Evolutionary conservation across 768 basidiomycete genomes (phyloP), one percentile per base, ranked within the genome.

Genomic region (Naematelia encephala): DNA sequence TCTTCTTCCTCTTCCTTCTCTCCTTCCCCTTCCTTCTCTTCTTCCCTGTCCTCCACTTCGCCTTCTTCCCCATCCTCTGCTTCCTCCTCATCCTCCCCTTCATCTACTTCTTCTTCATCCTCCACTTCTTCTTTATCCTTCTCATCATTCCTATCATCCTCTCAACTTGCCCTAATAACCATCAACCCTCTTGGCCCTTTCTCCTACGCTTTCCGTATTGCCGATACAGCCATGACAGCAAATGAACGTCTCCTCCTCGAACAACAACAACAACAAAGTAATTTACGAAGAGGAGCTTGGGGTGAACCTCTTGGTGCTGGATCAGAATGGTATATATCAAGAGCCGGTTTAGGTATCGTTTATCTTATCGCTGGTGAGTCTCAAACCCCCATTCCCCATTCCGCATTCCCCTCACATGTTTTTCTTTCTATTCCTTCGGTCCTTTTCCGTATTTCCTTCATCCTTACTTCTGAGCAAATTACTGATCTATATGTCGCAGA

Each of bases 131-230:
- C 46, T 25, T 48, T 19, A 10, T 19, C n/a, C 46, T 21, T 48
- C 16, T 39, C 23, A 45, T 29, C 34, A 25, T 14, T 25, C 42
- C n/a, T 44, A 2, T 23, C 43, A 3, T 13, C 19, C 23, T 55
- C 54, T 13, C 54, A 63, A 25, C 55, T 73, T 1, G 66, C 69
- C 4, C 54, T 73, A 3, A 42, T 64, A 21, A 26, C 45, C 4
- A 27, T 66, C 27, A 67, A 68, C 56, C 71, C 71, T 5, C 27
- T 68, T 14, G 71, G 71, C 11, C 64, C 65, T 3, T 30, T 73
- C 21, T 34, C 49, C 2, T 70, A 73, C 51, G 68, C 69, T 4
- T 73, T 66, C 66, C 26, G 60, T 14, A 70, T 73, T 47, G 64
- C 69, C 34, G 51, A 53, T n/a, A 53, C 51, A 30, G 51, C 70